Base-by-base conservation (phyloP, 345 rosid species). In the Populus simonii region DNA sequence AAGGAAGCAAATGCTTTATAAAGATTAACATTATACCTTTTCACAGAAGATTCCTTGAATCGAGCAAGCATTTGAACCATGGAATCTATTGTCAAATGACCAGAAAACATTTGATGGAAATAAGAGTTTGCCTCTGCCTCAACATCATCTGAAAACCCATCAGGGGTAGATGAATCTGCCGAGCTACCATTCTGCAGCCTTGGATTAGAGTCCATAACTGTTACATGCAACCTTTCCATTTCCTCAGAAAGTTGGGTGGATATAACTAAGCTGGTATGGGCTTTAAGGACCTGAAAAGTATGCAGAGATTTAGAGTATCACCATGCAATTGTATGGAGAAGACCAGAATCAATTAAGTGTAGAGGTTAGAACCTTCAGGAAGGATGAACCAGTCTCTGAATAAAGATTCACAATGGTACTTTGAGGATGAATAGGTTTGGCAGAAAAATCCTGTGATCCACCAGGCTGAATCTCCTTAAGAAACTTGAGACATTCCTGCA, bases 31-130 rank as follows among this genome's bases (percentile, higher is more conserved):
- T 18, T 27, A 36, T 80, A 92, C 99, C 99, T 93, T 79, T 77
- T 84, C 53, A 88, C 87, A 70, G 89, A 81, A 66, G 98, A 96
- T 78, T 93, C 98, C 86, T 91, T 96, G 86, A 91, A 93, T 66
- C 87, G 89, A 15, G 96, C 90, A 84, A 96, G 99, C 93, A 91
- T 93, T 81, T 93, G 98, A 79, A 96, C 96, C 96, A 96, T 92
- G 33, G 93, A 87, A 73, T 96, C 99, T 74, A 90, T 88, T 78
- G 90, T 85, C 86, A 96, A 79, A 83, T 86, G 93, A 79, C 91
- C 91, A 78, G 96, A 93, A 85, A 93, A 96, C 96, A 93, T 96
- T 81, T 93, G 90, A 82, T 91, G 99, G 82, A 96, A 96, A 78
- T 92, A 93, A 74, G 96, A 90, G 81, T 96, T 96, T 72, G 98